Evolutionary conservation across 164 flowering plant genomes (phyloP), one percentile per base, ranked within the genome.

Genomic region (Chimonanthus praecox): DNA sequence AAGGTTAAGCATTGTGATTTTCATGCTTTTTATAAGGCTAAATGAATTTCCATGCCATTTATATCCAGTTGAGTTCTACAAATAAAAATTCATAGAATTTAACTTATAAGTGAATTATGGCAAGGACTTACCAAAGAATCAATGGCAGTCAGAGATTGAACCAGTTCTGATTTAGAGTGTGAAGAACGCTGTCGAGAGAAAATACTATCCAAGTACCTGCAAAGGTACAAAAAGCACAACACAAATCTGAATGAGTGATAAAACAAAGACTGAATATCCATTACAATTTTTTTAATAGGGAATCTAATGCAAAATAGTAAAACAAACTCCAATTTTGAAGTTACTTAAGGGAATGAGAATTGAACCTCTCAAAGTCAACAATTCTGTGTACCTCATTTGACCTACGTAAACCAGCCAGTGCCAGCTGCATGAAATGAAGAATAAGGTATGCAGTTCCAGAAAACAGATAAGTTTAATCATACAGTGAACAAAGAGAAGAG

Each of bases 391-490:
- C 81, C 76, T 80, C 85, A 83, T 90, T 92, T 49, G 98, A 77
- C 74, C 84, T 82, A 44, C 89, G 91, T 79, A 96, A 77, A 64
- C 94, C 97, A 82, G 93, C 97, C 89, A 94, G 83, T 71, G 99
- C 96, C 82, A 96, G 81, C 99, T 96, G 91, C 79, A 83, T 6
- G 62, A 46, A 60, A 75, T 45, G 13, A 43, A 47, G 62, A 72
- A 64, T 15, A 64, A 72, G 47, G 46, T 10, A n/a, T 60, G 18
- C n/a, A 20, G 7, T 10, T 11, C 6, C 15, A 65, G n/a, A 64
- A 49, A 49, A 0, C 16, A 47, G 58, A 72, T 49, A 8, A 63
- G 7, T 60, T 58, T 3, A 8, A 20, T 2, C 63, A 47, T 47
- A 63, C 8, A 20, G 16, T 54, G 16, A n/a, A 18, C 43, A n/a